Evolutionary conservation across 2,329 filamentous ascomycete species (phyloP).

Genomic region (Falciphora oryzae): DNA sequence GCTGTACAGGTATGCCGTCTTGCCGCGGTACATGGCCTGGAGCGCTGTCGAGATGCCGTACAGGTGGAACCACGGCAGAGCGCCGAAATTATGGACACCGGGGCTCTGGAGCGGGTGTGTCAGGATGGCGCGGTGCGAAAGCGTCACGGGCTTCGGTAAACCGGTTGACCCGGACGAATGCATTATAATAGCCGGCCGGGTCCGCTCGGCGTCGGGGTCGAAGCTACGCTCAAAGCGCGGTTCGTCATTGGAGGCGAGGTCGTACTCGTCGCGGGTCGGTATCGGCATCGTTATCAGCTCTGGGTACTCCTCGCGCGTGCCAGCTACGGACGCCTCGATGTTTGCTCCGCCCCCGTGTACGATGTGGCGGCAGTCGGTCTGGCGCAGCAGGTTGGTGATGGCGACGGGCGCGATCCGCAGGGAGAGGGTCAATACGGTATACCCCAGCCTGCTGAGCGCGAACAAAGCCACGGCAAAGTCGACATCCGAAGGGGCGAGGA

Average conservation of each 20-base stretch:
- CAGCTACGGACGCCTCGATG: not conserved
- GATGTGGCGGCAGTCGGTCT: not conserved
- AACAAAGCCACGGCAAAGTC: not conserved
- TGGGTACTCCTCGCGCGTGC: not conserved
- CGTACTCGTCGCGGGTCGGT: not conserved
- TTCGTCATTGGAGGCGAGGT: not conserved
- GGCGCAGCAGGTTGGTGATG: not conserved
- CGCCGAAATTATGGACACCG: slow-evolving; percentile 34
- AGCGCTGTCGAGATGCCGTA: slow-evolving; percentile 35
- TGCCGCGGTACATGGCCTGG: slow-evolving; percentile 37
- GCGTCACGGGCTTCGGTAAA: slow-evolving; percentile 37
- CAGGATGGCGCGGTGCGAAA: slow-evolving; percentile 34
- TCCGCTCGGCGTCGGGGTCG: slow-evolving; percentile 15
- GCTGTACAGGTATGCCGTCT: slow-evolving; percentile 32
- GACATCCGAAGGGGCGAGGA: not conserved
- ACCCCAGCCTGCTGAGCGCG: not conserved
- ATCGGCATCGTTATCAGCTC: not conserved
- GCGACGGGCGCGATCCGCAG: not conserved
- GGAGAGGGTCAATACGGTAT: not conserved
- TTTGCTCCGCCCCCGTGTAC: not conserved
- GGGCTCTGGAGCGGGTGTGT: slow-evolving; percentile 27
- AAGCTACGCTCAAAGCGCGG: not conserved
- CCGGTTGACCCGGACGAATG: slow-evolving; percentile 45
- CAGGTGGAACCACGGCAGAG: slow-evolving; percentile 37
- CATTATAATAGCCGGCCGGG: slow-evolving; percentile 32